Evolutionary conservation across 352 stramenopile species (phyloP), one percentile per base, ranked within the genome.

Genomic region (Pythium monospermum): DNA sequence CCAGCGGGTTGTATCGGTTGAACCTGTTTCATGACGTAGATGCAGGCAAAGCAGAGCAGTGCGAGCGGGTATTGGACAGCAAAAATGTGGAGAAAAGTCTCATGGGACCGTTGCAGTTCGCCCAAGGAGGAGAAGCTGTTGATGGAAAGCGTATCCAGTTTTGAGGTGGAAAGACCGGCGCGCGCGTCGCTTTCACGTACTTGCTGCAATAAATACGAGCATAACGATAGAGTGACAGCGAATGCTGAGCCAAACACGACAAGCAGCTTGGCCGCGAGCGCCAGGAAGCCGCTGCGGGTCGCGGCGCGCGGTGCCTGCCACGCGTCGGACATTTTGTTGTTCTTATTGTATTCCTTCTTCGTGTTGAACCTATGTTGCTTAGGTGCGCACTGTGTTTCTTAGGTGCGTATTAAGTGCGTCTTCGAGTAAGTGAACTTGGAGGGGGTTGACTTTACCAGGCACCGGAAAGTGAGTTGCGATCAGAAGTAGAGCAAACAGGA

Each of bases 1-100:
- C n/a, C n/a, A n/a, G n/a, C n/a, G n/a, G n/a, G n/a, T n/a, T n/a
- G n/a, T n/a, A n/a, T n/a, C n/a, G n/a, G n/a, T n/a, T n/a, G n/a
- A n/a, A 85, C 74, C 71, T 91, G 82, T 64, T 93, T 93, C 40
- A 93, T 73, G 37, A 87, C 66, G 69, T 89, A 93, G 53, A 88
- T 53, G 52, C 66, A 74, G 3, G 69, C 66, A 55, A 88, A 91
- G 50, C 75, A 87, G 23, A 69, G 45, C 49, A 93, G 44, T n/a
- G 78, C 74, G n/a, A 91, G 59, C 1, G 69, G 42, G 50, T 85
- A 88, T 11, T 93, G 42, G 19, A 78, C 71, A 0, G 52, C 43
- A 36, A 88, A 86, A 26, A 86, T 61, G 52, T 79, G 73, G 28
- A 70, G 46, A 18, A 87, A 74, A 1, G 75, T 82, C 28, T 73